Percentiles rank a stretch among this genome's conserved stretches.
These are phyloP conservation scores for Barnettozyma vustinii DNA, from an alignment of 805 yeast species.

Conservation along the genomic window DNA sequence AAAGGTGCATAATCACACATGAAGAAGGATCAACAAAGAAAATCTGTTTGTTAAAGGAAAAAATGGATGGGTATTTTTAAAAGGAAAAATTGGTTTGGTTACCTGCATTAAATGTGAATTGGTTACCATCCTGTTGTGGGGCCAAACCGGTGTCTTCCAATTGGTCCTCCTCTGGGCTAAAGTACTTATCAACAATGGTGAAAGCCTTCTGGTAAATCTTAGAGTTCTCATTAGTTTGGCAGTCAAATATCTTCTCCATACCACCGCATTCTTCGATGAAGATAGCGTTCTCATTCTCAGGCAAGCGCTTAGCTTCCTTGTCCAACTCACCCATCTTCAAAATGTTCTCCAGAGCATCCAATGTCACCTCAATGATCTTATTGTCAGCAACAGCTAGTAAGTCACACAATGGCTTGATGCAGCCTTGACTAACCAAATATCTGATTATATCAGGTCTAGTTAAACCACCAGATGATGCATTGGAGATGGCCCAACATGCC, in stretches of 20 bases:
- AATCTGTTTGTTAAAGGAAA: not conserved
- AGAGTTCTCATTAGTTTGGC: conserved; percentile 89
- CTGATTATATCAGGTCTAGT: conserved; percentile 89
- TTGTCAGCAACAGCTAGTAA: conserved; percentile 82
- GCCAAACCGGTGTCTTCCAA: conserved; percentile 71
- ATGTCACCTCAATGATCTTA: conserved; percentile 88
- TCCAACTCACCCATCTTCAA: conserved; percentile 92
- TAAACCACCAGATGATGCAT: conserved; percentile 95
- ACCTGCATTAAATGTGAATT: conserved; percentile 81
- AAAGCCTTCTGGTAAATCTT: conserved; percentile 89
- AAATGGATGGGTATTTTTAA: conserved; percentile 7
- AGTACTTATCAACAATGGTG: conserved; percentile 84
- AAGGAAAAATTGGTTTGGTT: conserved; percentile 34
- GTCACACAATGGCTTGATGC: conserved; percentile 96
- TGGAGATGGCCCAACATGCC: conserved; percentile 99
- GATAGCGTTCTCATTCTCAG: conserved; percentile 80
- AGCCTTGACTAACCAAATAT: conserved; percentile 89
- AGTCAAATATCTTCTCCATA: conserved; percentile 89
- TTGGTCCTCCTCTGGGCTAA: conserved; percentile 68
- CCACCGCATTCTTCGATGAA: conserved; percentile 98
- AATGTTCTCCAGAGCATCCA: conserved; percentile 92
- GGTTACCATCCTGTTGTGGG: conserved; percentile 73
- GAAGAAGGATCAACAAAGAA: not conserved
- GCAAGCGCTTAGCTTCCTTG: conserved; percentile 65
- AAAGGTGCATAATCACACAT: not conserved